Evolutionary conservation across 2,329 filamentous ascomycete genomes (phyloP), one percentile per base, ranked within the genome.

Genomic region (Esteya vermicola): DNA sequence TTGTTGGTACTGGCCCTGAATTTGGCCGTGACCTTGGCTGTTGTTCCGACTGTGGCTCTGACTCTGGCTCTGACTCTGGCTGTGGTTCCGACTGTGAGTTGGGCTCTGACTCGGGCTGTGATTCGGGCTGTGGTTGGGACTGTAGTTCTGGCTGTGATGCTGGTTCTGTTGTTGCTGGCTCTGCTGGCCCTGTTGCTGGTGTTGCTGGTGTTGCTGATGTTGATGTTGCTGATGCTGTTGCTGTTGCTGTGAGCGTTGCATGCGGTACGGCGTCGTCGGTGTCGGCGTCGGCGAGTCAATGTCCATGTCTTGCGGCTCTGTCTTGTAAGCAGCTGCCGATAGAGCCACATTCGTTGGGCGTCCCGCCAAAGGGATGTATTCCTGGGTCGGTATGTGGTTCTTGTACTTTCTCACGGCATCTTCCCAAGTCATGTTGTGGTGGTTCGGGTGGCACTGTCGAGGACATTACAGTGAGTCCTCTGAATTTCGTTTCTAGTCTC

Each of bases 401-500:
- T 65, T 62, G 54, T 71, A 75, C 48, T 72, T 74, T 49, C 57
- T 60, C 35, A 68, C 60, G 14, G 71, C 67, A 45, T 75, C 70
- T 51, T 74, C 70, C 70, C 71, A 76, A 10, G 67, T 72, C 68
- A 74, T 69, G 47, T 68, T 68, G 47, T 74, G 71, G 51, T 76
- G 72, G 47, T 64, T 69, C 13, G 72, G 71, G 48, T 75, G 68
- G 51, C 72, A 76, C 71, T 72, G 13, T 30, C 14, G 16, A 9
- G 25, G 6, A 23, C 10, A 5, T 41, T 18, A 43, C 39, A 19
- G 20, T 28, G 13, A 42, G 36, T 20, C 14, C n/a, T 36, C 19
- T 19, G 9, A 6, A 13, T 3, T 23, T 23, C 9, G 19, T 4
- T 22, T 19, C 32, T 8, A 6, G 3, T n/a, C n/a, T n/a, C n/a